Conservation (phyloP, 805 yeast genomes). For the Jamesozyma spencerorum region DNA sequence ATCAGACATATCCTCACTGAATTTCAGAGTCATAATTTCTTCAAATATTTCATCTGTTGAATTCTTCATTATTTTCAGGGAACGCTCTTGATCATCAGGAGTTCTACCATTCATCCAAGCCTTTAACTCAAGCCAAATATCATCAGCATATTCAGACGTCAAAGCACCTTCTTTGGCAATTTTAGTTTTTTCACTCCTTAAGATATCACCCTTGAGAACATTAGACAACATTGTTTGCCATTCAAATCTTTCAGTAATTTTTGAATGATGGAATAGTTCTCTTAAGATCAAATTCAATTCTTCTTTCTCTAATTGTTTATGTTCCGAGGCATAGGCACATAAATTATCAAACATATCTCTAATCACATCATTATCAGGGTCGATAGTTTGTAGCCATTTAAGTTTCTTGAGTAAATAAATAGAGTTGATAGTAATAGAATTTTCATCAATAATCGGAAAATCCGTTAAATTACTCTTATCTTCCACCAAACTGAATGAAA, state of each 20-base stretch:
- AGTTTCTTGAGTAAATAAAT: conserved; percentile 21
- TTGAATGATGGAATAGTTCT: conserved; percentile 26
- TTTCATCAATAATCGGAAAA: conserved; percentile 5
- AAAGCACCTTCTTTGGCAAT: conserved; percentile 41
- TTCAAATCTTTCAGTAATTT: conserved; percentile 68
- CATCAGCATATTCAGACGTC: conserved; percentile 27
- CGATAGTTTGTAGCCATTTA: conserved; percentile 24
- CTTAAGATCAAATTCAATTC: conserved; percentile 1
- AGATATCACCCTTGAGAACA: conserved; percentile 91
- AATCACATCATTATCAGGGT: neutral
- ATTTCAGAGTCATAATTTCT: conserved; percentile 55
- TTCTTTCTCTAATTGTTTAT: conserved; percentile 1
- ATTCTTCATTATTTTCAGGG: conserved; percentile 58
- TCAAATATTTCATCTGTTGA: conserved; percentile 66
- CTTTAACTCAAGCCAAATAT: conserved; percentile 77
- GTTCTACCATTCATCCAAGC: conserved; percentile 80
- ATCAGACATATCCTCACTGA: conserved; percentile 34
- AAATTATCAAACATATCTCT: conserved; percentile 1
- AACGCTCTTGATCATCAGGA: conserved; percentile 65
- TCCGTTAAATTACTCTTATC: neutral
- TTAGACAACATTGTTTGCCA: conserved; percentile 93
- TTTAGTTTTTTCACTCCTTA: conserved; percentile 78
- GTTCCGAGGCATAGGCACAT: neutral
- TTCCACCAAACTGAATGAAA: neutral
- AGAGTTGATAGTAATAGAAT: conserved; percentile 19